Conservation (phyloP, 2,329 filamentous ascomycete species). For the Knufia petricola region DNA sequence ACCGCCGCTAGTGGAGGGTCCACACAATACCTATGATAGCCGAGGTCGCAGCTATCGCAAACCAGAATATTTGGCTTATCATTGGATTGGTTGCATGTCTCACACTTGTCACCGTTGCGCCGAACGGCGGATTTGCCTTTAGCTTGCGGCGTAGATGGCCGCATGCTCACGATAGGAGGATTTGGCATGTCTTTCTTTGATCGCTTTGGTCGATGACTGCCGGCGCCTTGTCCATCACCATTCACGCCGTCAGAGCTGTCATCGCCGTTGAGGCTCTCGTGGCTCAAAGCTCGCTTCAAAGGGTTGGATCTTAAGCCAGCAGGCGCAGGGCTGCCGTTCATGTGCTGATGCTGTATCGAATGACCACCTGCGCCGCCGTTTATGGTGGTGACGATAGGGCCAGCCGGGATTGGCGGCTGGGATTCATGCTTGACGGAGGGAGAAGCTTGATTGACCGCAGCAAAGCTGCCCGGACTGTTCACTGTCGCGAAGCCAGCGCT, state of each 20-base stretch:
- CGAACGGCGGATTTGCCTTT: conserved; percentile 48
- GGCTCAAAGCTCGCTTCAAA: conserved; percentile 69
- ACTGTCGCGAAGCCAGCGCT: conserved; percentile 50
- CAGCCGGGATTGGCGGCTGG: conserved; percentile 46
- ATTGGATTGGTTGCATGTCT: conserved; percentile 72
- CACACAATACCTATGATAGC: conserved; percentile 78
- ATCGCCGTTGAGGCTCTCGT: conserved; percentile 36
- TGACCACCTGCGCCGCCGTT: conserved; percentile 51
- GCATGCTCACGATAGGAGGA: conserved; percentile 28
- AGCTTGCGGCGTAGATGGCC: conserved; percentile 44
- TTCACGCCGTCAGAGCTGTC: conserved; percentile 33
- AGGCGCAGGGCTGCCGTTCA: conserved; percentile 12
- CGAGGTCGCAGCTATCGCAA: conserved; percentile 86
- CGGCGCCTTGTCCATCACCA: conserved; percentile 51
- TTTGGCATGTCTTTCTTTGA: conserved; percentile 65
- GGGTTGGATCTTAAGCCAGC: conserved; percentile 34
- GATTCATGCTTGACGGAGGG: conserved; percentile 41
- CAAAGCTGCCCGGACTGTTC: conserved; percentile 42
- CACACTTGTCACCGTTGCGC: conserved; percentile 62
- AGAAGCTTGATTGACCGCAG: conserved; percentile 32
- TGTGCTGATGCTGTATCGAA: conserved; percentile 13
- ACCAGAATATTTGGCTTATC: conserved; percentile 61
- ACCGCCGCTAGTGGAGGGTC: conserved; percentile 72
- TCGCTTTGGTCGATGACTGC: conserved; percentile 78
- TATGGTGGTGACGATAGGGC: conserved; percentile 46